Evolutionary conservation across 1,284 basidiomycete genomes (phyloP).

Genomic region (Ganoderma lingzhi): DNA sequence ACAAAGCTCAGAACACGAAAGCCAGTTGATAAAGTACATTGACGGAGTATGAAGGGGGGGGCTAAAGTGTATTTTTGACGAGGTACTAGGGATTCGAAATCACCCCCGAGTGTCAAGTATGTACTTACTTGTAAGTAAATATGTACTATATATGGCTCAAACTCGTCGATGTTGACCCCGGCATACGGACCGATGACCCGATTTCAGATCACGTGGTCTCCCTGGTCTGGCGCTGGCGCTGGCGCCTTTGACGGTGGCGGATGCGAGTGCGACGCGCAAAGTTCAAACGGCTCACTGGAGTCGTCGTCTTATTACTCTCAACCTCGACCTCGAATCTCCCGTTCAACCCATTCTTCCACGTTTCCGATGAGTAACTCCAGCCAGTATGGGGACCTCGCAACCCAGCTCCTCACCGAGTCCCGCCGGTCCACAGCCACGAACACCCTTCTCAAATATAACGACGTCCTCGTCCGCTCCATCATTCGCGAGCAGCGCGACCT

Average conservation of each 20-base stretch:
- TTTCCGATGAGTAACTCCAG: constrained; percentile 42
- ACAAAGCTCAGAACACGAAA: too few relatives aligned
- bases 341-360: background rate
- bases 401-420: constrained; percentile 88
- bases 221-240: constrained; percentile 89
- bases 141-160: too few relatives aligned
- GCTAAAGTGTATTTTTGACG: too few relatives aligned
- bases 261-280: too few relatives aligned
- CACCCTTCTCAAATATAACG: constrained; percentile 92
- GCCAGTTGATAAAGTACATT: too few relatives aligned
- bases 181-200: too few relatives aligned
- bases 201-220: constrained; percentile 30
- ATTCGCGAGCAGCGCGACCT: constrained; percentile 93
- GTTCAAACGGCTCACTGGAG: too few relatives aligned
- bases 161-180: constrained; percentile 8
- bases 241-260: constrained; percentile 77
- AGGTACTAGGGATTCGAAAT: too few relatives aligned
- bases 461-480: constrained; percentile 85
- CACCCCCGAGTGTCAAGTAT: too few relatives aligned
- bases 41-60: too few relatives aligned
- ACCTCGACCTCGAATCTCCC: background rate
- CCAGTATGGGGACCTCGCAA: constrained; percentile 86
- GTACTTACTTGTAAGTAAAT: too few relatives aligned
- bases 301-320: too few relatives aligned
- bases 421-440: constrained; percentile 85